Conservation (phyloP, 2,329 filamentous ascomycete genomes). For the Chaetomiaceae sp. region DNA sequence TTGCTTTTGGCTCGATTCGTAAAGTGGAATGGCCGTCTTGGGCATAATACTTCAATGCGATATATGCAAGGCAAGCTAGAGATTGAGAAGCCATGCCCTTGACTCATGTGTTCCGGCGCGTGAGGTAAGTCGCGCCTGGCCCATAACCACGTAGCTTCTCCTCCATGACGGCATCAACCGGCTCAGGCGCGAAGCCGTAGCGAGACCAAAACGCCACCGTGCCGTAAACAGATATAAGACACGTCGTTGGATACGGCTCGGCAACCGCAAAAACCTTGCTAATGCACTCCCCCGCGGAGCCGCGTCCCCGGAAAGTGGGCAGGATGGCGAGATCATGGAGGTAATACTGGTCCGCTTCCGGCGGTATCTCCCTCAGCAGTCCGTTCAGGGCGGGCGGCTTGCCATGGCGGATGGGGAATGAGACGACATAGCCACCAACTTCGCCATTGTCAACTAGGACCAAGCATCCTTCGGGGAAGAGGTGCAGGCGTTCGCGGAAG, state of each 20-base stretch:
- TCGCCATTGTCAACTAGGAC: constrained; percentile 26
- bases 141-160: constrained; percentile 34
- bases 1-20: no score
- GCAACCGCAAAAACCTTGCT: constrained; percentile 27
- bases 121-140: constrained; percentile 31
- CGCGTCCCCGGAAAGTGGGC: constrained; percentile 27
- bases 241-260: constrained; percentile 27
- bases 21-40: no score
- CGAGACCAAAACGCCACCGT: constrained; percentile 33
- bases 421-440: constrained; percentile 35
- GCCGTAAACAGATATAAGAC: constrained; percentile 36
- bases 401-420: constrained; percentile 33
- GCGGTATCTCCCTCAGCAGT: constrained; percentile 29
- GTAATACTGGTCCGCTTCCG: constrained; percentile 35
- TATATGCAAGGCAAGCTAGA: no score
- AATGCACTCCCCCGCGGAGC: constrained; percentile 28
- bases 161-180: constrained; percentile 23
- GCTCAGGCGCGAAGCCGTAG: constrained; percentile 31
- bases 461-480: constrained; percentile 35
- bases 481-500: constrained; percentile 32
- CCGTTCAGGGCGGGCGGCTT: constrained; percentile 32
- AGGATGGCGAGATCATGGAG: constrained; percentile 37
- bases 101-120: constrained; percentile 10
- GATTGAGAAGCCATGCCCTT: no score
- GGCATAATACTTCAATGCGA: no score